Percentiles rank a stretch among this genome's conserved stretches.
These are phyloP conservation scores for Ascochyta viciae-villosae DNA, from an alignment of 2,329 filamentous ascomycete genomes.

Conservation along the genomic window DNA sequence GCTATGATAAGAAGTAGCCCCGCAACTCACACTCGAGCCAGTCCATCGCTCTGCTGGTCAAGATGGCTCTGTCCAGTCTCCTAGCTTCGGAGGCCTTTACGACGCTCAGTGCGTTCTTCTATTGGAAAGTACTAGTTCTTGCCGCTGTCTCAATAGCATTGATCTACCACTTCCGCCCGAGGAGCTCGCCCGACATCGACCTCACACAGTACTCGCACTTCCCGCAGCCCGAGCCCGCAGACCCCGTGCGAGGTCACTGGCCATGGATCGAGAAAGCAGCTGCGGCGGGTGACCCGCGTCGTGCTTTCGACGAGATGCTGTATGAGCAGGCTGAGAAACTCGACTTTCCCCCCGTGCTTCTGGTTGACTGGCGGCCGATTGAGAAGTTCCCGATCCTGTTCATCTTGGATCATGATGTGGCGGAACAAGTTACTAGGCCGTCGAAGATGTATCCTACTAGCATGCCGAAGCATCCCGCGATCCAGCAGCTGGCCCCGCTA, in stretches of 20 bases:
- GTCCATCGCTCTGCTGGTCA: not conserved
- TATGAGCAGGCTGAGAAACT: slow-evolving; percentile 27
- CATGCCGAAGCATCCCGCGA: slow-evolving; percentile 28
- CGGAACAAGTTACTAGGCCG: slow-evolving; percentile 26
- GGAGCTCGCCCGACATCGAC: slow-evolving; percentile 3
- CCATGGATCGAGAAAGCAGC: slow-evolving; percentile 27
- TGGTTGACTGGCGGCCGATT: slow-evolving; percentile 26
- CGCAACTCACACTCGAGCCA: not conserved
- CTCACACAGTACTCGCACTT: slow-evolving; percentile 25
- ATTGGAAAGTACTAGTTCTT: not conserved
- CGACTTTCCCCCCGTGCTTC: slow-evolving; percentile 23
- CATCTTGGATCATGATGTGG: slow-evolving; percentile 25
- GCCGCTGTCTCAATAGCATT: not conserved
- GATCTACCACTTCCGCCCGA: not conserved
- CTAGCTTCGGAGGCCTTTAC: not conserved
- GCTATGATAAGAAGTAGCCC: not conserved
- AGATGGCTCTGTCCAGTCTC: slow-evolving; percentile 1
- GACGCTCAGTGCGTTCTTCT: not conserved
- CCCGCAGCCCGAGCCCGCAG: slow-evolving; percentile 25
- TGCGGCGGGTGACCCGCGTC: slow-evolving; percentile 22
- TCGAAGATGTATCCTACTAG: slow-evolving; percentile 21
- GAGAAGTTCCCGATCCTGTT: slow-evolving; percentile 24
- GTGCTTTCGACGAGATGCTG: slow-evolving; percentile 26
- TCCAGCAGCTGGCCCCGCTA: slow-evolving; percentile 21
- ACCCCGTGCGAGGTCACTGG: slow-evolving; percentile 25